Evolutionary conservation across 1,284 basidiomycete genomes (phyloP).

Genomic region (Trichosporon sp.): DNA sequence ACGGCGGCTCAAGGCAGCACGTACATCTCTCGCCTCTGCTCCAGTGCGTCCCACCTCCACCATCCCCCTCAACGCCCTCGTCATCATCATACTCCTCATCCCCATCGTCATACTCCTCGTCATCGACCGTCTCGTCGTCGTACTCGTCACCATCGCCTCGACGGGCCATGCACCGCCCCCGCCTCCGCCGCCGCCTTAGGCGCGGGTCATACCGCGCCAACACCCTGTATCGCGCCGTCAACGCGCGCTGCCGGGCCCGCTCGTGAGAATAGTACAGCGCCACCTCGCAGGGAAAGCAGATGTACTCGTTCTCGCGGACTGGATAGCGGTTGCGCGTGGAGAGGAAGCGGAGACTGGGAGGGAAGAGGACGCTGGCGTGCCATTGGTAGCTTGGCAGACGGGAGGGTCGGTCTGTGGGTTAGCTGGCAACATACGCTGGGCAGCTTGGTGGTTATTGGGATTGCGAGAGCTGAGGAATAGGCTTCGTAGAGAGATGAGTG

Average conservation of each 20-base stretch:
- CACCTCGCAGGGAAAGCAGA: conserved; percentile 83
- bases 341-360: conserved; percentile 35
- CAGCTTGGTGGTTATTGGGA: no score
- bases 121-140: conserved; percentile 2
- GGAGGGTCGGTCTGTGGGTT: conserved; percentile 40
- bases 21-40: neutral
- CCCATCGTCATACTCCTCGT: conserved; percentile 13
- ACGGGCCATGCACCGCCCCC: conserved; percentile 25
- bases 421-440: neutral
- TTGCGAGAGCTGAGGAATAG: no score
- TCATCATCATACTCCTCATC: conserved; percentile 12
- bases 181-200: conserved; percentile 48
- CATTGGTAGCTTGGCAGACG: conserved; percentile 22
- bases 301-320: conserved; percentile 70
- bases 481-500: neutral
- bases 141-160: conserved; percentile 2
- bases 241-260: conserved; percentile 58
- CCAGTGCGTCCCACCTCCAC: neutral
- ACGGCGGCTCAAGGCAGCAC: neutral
- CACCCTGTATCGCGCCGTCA: conserved; percentile 71
- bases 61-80: conserved; percentile 6
- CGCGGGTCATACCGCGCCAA: conserved; percentile 63
- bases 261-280: conserved; percentile 70
- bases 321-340: conserved; percentile 33
- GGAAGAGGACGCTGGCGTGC: conserved; percentile 40